A percentile compares a stretch with the other conserved stretches of the same genome.
phyloP scores from a whole-genome alignment of 768 basidiomycete species.

The Suillus variegatus region DNA sequence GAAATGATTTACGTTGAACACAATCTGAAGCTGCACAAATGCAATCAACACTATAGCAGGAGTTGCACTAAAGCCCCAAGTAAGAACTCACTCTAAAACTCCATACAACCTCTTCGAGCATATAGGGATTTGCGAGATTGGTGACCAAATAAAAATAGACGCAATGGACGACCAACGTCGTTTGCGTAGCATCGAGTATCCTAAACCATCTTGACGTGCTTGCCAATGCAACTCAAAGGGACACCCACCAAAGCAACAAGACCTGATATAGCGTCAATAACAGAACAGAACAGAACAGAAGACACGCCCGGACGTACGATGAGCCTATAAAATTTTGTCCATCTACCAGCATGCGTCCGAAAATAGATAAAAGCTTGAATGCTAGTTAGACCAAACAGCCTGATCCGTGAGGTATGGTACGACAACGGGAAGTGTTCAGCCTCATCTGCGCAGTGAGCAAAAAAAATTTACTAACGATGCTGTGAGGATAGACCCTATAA shows the following conservation, averaged over 20 bases:
- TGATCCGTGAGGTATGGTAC: neutral
- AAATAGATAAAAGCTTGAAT: slow-evolving; percentile 8
- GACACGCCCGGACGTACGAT: neutral
- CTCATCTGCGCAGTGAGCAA: neutral
- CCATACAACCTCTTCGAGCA: slow-evolving; percentile 32
- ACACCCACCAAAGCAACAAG: slow-evolving; percentile 12
- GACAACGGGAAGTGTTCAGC: neutral
- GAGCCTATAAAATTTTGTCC: neutral
- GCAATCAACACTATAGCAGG: neutral
- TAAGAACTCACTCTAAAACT: neutral
- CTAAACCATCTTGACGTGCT: slow-evolving; percentile 17
- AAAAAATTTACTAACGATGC: neutral
- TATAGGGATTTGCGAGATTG: slow-evolving; percentile 27
- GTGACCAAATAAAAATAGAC: slow-evolving; percentile 39
- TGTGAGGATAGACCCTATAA: neutral
- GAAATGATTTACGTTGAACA: neutral
- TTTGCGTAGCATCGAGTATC: slow-evolving; percentile 37
- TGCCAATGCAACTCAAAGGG: neutral
- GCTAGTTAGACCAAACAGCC: slow-evolving; percentile 8
- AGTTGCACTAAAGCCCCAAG: neutral
- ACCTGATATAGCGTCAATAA: slow-evolving; percentile 4
- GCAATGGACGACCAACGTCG: slow-evolving; percentile 34
- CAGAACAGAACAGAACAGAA: neutral
- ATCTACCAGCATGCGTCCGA: neutral
- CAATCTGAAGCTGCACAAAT: neutral